A percentile compares a stretch with the other conserved stretches of the same genome.
These are phyloP conservation scores for Daedalea quercina DNA, from an alignment of 768 basidiomycete species.

Conservation along the genomic window DNA sequence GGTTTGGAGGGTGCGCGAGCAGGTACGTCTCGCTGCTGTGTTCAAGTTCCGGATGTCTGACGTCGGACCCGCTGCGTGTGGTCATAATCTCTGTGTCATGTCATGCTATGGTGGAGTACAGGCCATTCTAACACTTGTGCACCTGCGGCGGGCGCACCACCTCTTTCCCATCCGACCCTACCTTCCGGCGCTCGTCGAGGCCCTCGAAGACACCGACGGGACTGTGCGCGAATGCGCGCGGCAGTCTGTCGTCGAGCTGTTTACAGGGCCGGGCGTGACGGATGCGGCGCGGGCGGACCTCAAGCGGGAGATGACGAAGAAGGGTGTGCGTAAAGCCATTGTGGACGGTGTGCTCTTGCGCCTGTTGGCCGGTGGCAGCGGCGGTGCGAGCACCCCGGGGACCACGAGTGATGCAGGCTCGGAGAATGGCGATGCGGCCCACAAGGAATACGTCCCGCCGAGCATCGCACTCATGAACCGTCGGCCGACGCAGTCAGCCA, in stretches of 20 bases:
- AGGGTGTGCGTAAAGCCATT: constrained; percentile 81
- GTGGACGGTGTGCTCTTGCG: constrained; percentile 72
- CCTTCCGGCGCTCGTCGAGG: constrained; percentile 71
- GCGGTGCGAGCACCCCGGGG: constrained; percentile 33
- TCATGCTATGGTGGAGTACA: constrained; percentile 5
- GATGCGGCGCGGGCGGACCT: constrained; percentile 88
- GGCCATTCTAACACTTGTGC: constrained; percentile 60
- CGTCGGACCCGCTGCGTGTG: neutral
- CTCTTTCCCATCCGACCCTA: constrained; percentile 79
- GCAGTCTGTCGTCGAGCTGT: constrained; percentile 75
- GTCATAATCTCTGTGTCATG: neutral
- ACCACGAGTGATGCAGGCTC: constrained; percentile 50
- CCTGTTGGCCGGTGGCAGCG: constrained; percentile 42
- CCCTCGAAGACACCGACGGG: constrained; percentile 86
- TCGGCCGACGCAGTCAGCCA: constrained; percentile 27
- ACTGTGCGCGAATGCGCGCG: constrained; percentile 85
- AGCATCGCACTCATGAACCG: constrained; percentile 57
- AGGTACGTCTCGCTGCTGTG: constrained; percentile 42
- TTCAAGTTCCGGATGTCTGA: neutral
- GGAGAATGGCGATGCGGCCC: constrained; percentile 44
- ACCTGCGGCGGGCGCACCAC: constrained; percentile 64
- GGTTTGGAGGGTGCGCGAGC: constrained; percentile 81
- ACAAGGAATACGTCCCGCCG: constrained; percentile 69
- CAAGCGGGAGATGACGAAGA: constrained; percentile 86
- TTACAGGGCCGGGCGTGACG: constrained; percentile 75